Evolutionary conservation across 2,329 filamentous ascomycete genomes (phyloP).

Genomic region (Cladosporium velox): DNA sequence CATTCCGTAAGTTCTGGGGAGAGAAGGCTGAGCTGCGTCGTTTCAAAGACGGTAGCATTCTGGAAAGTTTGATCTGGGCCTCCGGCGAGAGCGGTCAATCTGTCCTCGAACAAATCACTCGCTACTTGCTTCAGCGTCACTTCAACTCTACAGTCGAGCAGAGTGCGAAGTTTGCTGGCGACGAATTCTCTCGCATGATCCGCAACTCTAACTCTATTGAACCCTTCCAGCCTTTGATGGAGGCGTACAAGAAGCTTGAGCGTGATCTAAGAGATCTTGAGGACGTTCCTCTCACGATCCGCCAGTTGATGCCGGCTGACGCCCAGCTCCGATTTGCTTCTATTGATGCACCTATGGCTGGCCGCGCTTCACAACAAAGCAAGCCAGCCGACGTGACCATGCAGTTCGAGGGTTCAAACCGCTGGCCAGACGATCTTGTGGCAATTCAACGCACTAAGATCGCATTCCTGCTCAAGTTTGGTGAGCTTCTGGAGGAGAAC

Average conservation of each 20-base stretch:
- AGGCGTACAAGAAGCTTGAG: constrained; percentile 73
- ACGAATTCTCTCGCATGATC: constrained; percentile 51
- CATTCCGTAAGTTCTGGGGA: constrained; percentile 92
- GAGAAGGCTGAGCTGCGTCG: constrained; percentile 88
- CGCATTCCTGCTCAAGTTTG: constrained; percentile 77
- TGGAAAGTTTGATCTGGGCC: constrained; percentile 87
- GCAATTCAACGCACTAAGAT: constrained; percentile 94
- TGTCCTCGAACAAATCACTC: constrained; percentile 77
- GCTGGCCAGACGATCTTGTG: constrained; percentile 88
- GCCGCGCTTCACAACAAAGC: constrained; percentile 44
- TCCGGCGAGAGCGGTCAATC: constrained; percentile 59
- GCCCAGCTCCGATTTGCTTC: constrained; percentile 75
- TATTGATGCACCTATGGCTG: constrained; percentile 54
- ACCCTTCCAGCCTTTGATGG: constrained; percentile 68
- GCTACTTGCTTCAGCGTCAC: constrained; percentile 70
- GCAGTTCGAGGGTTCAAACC: constrained; percentile 88
- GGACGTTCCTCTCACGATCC: constrained; percentile 82
- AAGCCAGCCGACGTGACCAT: constrained; percentile 74
- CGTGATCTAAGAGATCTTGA: constrained; percentile 75
- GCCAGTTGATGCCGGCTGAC: constrained; percentile 74
- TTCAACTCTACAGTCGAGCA: constrained; percentile 60
- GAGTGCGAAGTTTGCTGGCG: constrained; percentile 46
- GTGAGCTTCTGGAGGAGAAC: constrained; percentile 66
- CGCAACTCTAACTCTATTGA: constrained; percentile 41
- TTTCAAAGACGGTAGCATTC: constrained; percentile 92